phyloP scores from a whole-genome alignment of 1,139 yeast genomes.

The Candida albicans region DNA sequence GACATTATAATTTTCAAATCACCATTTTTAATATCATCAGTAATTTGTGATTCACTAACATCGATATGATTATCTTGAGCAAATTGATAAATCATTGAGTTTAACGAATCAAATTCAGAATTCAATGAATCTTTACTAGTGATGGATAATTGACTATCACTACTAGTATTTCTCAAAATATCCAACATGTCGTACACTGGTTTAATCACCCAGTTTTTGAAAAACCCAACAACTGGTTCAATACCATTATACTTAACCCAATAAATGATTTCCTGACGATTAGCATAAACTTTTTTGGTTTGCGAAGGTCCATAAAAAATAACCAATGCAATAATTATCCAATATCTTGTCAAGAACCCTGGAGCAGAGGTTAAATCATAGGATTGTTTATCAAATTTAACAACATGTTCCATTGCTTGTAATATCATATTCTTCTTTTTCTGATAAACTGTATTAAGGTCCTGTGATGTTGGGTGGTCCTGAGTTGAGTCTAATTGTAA shows the following conservation, averaged over 20 bases:
- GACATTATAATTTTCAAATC: slow-evolving; percentile 79
- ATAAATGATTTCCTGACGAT: slow-evolving; percentile 49
- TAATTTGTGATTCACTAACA: slow-evolving; percentile 23
- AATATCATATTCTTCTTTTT: slow-evolving; percentile 12
- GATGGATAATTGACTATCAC: slow-evolving; percentile 76
- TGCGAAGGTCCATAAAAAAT: slow-evolving; percentile 58
- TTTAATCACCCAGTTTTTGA: slow-evolving; percentile 76
- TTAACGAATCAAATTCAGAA: slow-evolving; percentile 77
- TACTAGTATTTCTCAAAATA: slow-evolving; percentile 83
- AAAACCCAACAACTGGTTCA: slow-evolving; percentile 66
- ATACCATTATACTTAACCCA: slow-evolving; percentile 62
- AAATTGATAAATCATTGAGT: slow-evolving; percentile 84
- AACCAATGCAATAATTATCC: slow-evolving; percentile 56
- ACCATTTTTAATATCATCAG: slow-evolving; percentile 55
- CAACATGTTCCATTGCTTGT: slow-evolving; percentile 9
- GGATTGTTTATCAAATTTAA: slow-evolving; percentile 11
- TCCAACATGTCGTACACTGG: slow-evolving; percentile 76
- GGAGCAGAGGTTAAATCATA: slow-evolving; percentile 42
- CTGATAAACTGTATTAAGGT: slow-evolving; percentile 8
- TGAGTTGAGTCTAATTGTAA: slow-evolving; percentile 7
- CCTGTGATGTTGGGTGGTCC: not conserved
- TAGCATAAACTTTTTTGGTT: slow-evolving; percentile 42
- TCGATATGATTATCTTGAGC: slow-evolving; percentile 44
- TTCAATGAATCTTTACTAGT: slow-evolving; percentile 77
- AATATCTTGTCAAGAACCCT: slow-evolving; percentile 52